Percentiles rank a stretch among this genome's conserved stretches.
Conservation (phyloP, 257 asterid species). For the Solanum chilense region DNA sequence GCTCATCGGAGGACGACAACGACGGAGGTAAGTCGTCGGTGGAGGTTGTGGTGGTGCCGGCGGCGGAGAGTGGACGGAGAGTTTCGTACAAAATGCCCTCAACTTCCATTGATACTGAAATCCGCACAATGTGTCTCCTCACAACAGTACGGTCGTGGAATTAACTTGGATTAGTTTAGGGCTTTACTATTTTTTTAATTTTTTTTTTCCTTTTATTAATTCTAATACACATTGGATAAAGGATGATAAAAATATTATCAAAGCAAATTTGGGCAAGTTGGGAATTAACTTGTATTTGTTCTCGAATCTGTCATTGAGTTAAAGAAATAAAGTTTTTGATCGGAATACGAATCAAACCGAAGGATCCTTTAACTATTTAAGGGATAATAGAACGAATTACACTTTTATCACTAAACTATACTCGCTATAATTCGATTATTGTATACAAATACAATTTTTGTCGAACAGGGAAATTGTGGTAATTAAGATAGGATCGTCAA, state of each 20-base stretch:
- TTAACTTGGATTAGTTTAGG: neutral
- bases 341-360: too few relatives aligned
- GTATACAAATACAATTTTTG: too few relatives aligned
- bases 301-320: neutral
- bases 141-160: neutral
- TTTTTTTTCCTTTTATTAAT: too few relatives aligned
- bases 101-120: slow-evolving; percentile 28
- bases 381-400: too few relatives aligned
- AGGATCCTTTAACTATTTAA: too few relatives aligned
- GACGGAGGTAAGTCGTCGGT: slow-evolving; percentile 7
- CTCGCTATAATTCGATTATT: too few relatives aligned
- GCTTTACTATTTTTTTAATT: neutral
- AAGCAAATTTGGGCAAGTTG: neutral
- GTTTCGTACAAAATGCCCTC: slow-evolving; percentile 52
- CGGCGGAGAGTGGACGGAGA: slow-evolving; percentile 36
- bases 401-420: too few relatives aligned
- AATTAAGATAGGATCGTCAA: too few relatives aligned
- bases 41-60: neutral
- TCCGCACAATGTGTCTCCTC: neutral
- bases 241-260: too few relatives aligned
- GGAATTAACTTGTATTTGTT: neutral
- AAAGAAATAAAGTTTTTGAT: too few relatives aligned
- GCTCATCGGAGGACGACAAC: slow-evolving; percentile 15
- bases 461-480: too few relatives aligned
- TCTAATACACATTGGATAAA: too few relatives aligned